Conservation (phyloP, 768 basidiomycete genomes). For the Cystobasidiopsis lactophilus region DNA sequence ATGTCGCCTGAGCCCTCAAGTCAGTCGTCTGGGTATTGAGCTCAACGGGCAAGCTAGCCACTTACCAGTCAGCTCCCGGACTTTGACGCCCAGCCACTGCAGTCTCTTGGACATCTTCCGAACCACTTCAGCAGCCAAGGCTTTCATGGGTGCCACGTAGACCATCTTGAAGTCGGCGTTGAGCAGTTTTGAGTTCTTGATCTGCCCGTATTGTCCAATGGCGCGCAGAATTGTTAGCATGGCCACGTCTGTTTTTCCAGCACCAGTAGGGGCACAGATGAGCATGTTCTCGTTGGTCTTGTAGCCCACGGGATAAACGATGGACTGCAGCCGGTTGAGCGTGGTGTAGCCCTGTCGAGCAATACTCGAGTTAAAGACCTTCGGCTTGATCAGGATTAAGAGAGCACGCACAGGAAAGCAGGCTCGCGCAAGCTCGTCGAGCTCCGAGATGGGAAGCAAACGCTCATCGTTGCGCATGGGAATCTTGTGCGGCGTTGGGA, state of each 20-base stretch:
- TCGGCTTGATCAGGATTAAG: not conserved
- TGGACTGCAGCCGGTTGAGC: constrained; percentile 84
- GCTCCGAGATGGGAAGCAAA: constrained; percentile 43
- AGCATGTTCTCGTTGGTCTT: constrained; percentile 91
- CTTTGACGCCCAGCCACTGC: constrained; percentile 63
- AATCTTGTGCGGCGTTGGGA: constrained; percentile 61
- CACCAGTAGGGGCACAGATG: constrained; percentile 90
- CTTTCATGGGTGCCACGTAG: constrained; percentile 99
- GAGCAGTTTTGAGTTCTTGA: not conserved
- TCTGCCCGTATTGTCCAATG: constrained; percentile 40
- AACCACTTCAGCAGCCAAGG: constrained; percentile 81
- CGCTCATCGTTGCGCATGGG: constrained; percentile 52
- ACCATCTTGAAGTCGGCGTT: constrained; percentile 63
- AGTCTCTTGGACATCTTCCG: constrained; percentile 77
- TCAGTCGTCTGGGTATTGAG: not conserved
- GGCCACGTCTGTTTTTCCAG: constrained; percentile 97
- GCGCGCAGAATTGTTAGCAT: constrained; percentile 82
- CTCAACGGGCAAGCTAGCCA: not conserved
- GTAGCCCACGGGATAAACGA: constrained; percentile 81
- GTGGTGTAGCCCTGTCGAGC: constrained; percentile 53
- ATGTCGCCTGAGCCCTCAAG: constrained; percentile 44
- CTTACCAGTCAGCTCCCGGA: constrained; percentile 72
- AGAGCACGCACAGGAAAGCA: constrained; percentile 56
- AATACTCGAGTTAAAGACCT: no score
- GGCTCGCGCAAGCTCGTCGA: constrained; percentile 52